Base-by-base conservation (phyloP, 768 basidiomycete species). In the Suillus alpinus region DNA sequence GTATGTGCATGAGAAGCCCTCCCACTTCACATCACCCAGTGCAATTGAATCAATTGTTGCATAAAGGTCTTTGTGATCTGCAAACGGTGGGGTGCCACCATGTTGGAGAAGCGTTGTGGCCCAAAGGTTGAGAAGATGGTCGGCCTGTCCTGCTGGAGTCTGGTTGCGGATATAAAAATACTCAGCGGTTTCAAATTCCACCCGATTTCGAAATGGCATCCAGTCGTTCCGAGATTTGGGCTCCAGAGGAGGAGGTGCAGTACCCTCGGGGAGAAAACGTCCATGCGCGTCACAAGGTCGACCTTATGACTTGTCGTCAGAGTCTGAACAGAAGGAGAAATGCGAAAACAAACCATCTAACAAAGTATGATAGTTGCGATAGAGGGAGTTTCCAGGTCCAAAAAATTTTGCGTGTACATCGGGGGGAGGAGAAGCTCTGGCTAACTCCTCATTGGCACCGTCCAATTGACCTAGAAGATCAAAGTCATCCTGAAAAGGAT, bases 111-210 rank as follows among this genome's bases (percentile, higher is more conserved):
- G 37, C 5, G 61, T 50, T 3, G 73, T 75, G 6, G 32, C 47
- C 68, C 71, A 73, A 1, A 74, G 41, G 46, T 74, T 67, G 0
- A 74, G 58, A 16, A 61, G 69, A 44, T 51, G 34, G n/a, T 62
- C 40, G 13, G 71, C 69, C 3, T 66, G 41, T 10, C 29, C 41
- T 47, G 62, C 64, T 29, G 71, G 73, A 8, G 61, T 65, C 57
- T 74, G 68, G 23, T 70, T 56, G 41, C 67, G 36, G 6, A 68
- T 65, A 58, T 66, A 75, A 4, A 71, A 58, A 31, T 5, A 67
- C 18, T 72, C 34, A 0, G 75, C 72, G n/a, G 58, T 73, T 23
- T 76, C 69, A 57, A 75, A 76, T 3, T 65, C 63, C 0, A 68
- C 6, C 1, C 67, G 58, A 43, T 67, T 65, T 29, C 59, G 4